These are phyloP conservation scores for Skeletonema tropicum DNA, from an alignment of 108 stramenopile genomes.

Conservation along the genomic window DNA sequence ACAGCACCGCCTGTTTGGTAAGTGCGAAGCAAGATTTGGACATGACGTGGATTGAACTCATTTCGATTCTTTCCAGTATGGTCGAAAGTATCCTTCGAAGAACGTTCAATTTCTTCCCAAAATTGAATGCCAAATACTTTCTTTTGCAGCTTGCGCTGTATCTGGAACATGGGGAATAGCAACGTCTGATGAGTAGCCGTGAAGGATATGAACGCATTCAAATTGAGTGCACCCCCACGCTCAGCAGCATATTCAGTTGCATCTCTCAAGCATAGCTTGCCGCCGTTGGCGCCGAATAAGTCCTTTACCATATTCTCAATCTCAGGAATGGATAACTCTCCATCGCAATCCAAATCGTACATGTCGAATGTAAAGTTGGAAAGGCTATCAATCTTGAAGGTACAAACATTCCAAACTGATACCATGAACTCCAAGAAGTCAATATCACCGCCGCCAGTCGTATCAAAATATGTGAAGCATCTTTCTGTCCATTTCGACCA, in stretches of 20 bases:
- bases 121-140: slow-evolving; percentile 37
- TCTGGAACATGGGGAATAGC: slow-evolving; percentile 48
- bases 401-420: slow-evolving; percentile 53
- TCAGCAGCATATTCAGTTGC: slow-evolving; percentile 41
- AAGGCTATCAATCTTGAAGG: slow-evolving; percentile 44
- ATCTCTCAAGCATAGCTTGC: slow-evolving; percentile 32
- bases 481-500: slow-evolving; percentile 50
- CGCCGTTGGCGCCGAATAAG: slow-evolving; percentile 43
- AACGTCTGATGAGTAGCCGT: slow-evolving; percentile 42
- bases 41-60: slow-evolving; percentile 48
- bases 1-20: slow-evolving; percentile 49
- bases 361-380: slow-evolving; percentile 62
- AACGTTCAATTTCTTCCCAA: slow-evolving; percentile 38
- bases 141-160: slow-evolving; percentile 45
- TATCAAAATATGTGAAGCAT: slow-evolving; percentile 55
- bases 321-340: slow-evolving; percentile 53
- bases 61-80: slow-evolving; percentile 19
- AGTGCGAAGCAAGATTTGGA: slow-evolving; percentile 46
- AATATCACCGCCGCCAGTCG: slow-evolving; percentile 44
- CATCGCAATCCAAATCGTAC: slow-evolving; percentile 49
- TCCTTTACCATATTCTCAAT: slow-evolving; percentile 55
- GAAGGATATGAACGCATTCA: slow-evolving; percentile 40
- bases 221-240: slow-evolving; percentile 47
- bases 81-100: slow-evolving; percentile 24
- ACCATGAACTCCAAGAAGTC: slow-evolving; percentile 61